Base-by-base conservation (phyloP, 371 early-diverging fungal species). In the Apophysomyces trapeziformis region DNA sequence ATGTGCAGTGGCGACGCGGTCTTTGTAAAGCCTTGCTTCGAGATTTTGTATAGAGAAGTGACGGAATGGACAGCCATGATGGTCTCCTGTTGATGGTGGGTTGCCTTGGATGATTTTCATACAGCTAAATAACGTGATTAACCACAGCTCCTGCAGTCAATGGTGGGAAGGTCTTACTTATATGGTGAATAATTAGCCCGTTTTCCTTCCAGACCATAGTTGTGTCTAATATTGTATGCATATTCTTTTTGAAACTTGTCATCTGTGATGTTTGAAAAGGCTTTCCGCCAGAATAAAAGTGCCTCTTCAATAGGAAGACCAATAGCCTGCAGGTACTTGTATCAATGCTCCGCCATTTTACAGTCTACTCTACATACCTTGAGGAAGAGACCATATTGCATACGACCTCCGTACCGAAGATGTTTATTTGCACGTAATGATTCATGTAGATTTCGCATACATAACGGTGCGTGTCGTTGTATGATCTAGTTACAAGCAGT, bases 121-220 rank as follows among this genome's bases (percentile, higher is more conserved):
- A 79, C 99, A 99, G 56, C 89, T 88, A 61, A 32, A 46, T 26
- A 36, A n/a, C 4, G 11, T 44, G 1, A 56, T 65, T 32, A 26
- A 14, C 21, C 9, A 26, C 32, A 60, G 26, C 39, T 38, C 35
- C 26, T 26, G 8, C 16, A 12, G 36, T 18, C 11, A 44, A 4
- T 26, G 37, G 13, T 18, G 37, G 18, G 38, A 35, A 9, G 61
- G 43, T 3, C 67, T 65, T 85, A 90, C 85, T 88, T 90, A 78
- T 91, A 98, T 2, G 99, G 93, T 9, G 86, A 80, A 78, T 99
- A 99, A 72, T 97, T 90, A 11, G 88, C 88, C 14, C 99, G 91
- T 59, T 91, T 93, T 35, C 99, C 99, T 77, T 99, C 99, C 70
- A 92, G 71, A 60, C 99, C 99, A 79, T 99, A 99, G 73, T 92